A percentile compares a stretch with the other conserved stretches of the same genome.
These are phyloP conservation scores for Cercospora berteroae DNA, from an alignment of 2,329 filamentous ascomycete species.

Conservation along the genomic window DNA sequence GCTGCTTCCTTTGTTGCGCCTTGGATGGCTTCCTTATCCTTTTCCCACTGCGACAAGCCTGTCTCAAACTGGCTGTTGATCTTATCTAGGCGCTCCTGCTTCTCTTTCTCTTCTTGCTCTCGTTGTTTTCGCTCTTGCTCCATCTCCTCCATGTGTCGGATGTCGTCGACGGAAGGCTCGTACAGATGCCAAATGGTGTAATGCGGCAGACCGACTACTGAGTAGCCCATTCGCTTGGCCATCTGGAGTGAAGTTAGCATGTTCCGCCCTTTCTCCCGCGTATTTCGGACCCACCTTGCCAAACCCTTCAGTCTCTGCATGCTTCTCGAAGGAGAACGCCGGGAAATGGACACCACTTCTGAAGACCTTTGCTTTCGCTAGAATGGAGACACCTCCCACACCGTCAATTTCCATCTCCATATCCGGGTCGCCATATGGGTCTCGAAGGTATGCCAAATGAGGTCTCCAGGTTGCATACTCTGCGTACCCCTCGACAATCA, in stretches of 20 bases:
- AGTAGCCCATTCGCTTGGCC: conserved; percentile 94
- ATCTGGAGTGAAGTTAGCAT: conserved; percentile 59
- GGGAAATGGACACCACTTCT: conserved; percentile 94
- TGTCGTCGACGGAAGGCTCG: conserved; percentile 96
- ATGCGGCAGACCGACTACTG: conserved; percentile 90
- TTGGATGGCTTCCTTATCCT: conserved; percentile 78
- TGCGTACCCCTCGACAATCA: conserved; percentile 97
- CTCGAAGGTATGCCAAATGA: conserved; percentile 91
- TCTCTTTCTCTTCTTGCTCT: conserved; percentile 75
- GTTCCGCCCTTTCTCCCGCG: not conserved
- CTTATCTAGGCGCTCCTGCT: conserved; percentile 70
- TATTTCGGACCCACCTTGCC: conserved; percentile 69
- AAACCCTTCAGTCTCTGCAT: conserved; percentile 97
- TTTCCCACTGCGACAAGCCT: conserved; percentile 79
- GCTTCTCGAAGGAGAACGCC: conserved; percentile 97
- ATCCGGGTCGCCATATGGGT: conserved; percentile 95
- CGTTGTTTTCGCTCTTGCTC: conserved; percentile 77
- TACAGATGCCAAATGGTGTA: conserved; percentile 99
- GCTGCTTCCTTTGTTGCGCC: conserved; percentile 60
- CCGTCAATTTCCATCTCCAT: conserved; percentile 99
- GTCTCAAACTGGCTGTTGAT: conserved; percentile 77
- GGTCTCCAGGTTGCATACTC: conserved; percentile 98
- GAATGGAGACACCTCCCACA: conserved; percentile 93
- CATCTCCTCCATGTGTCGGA: conserved; percentile 99
- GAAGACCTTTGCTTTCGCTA: conserved; percentile 95